These are phyloP conservation scores for Ganoderma lingzhi DNA, from an alignment of 1,284 basidiomycete genomes.

Conservation along the genomic window DNA sequence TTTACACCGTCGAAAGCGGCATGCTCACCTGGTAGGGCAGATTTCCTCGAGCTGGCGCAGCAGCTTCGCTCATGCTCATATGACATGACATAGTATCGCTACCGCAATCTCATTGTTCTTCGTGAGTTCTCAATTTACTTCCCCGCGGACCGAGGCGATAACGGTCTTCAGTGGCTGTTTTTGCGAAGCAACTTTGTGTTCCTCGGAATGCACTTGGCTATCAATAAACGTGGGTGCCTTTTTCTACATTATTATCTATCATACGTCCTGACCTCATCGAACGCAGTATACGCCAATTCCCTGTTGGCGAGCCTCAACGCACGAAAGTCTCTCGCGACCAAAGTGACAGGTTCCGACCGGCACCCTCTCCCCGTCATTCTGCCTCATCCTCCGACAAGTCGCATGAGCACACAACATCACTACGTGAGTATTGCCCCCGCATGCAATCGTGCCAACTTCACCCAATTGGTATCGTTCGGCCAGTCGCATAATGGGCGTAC, in stretches of 20 bases:
- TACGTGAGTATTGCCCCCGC: constrained; percentile 8
- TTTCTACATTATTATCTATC: not conserved
- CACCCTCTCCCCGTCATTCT: constrained; percentile 26
- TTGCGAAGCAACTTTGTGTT: constrained; percentile 37
- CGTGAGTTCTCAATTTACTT: constrained; percentile 23
- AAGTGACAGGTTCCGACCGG: constrained; percentile 22
- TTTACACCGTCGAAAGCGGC: constrained; percentile 32
- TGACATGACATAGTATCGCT: constrained; percentile 24
- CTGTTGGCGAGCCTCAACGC: constrained; percentile 34
- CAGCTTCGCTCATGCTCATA: not conserved
- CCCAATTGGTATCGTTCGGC: not conserved
- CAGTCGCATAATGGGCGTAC: not conserved
- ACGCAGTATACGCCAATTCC: constrained; percentile 37
- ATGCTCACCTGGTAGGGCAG: constrained; percentile 35
- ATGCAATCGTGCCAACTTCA: not conserved
- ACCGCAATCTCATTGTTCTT: constrained; percentile 34
- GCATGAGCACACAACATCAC: constrained; percentile 4
- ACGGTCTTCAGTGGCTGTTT: constrained; percentile 31
- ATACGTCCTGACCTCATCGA: not conserved
- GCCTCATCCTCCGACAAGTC: constrained; percentile 6
- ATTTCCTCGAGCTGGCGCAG: not conserved
- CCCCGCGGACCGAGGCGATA: not conserved
- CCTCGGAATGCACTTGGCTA: constrained; percentile 35
- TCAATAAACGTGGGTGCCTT: constrained; percentile 37
- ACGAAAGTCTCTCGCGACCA: constrained; percentile 22